Percentiles rank a stretch among this genome's conserved stretches.
These are phyloP conservation scores for Penicillium arizonense DNA, from an alignment of 495 filamentous ascomycete species.

Conservation along the genomic window DNA sequence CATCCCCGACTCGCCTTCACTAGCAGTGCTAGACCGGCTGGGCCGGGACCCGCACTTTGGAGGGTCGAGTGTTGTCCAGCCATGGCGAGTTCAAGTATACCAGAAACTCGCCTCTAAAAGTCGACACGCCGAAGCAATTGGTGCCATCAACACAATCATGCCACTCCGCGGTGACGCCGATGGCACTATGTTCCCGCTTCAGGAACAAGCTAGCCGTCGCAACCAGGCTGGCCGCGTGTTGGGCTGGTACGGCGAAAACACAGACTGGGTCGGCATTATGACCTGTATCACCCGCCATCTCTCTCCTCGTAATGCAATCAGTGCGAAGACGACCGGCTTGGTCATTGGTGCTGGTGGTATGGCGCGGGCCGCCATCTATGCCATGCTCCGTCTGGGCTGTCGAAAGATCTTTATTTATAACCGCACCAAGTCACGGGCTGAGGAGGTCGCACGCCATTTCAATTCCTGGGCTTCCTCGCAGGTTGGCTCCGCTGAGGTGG, in stretches of 20 bases:
- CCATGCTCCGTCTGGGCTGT: conserved; percentile 74
- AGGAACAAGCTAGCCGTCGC: conserved; percentile 58
- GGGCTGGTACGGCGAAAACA: conserved; percentile 81
- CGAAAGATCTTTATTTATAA: conserved; percentile 79
- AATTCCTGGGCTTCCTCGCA: conserved; percentile 55
- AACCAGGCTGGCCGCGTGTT: conserved; percentile 63
- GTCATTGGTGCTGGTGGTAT: conserved; percentile 82
- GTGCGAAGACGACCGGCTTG: conserved; percentile 64
- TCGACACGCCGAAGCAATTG: conserved; percentile 75
- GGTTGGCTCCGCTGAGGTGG: conserved; percentile 47
- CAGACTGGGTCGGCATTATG: conserved; percentile 77
- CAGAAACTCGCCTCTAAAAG: conserved; percentile 66
- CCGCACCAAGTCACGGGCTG: conserved; percentile 59
- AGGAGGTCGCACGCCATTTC: conserved; percentile 70
- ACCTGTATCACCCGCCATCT: conserved; percentile 70
- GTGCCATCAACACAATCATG: conserved; percentile 79
- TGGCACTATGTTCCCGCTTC: conserved; percentile 63
- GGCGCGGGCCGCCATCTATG: conserved; percentile 77
- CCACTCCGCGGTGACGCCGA: conserved; percentile 63
- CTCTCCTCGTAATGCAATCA: conserved; percentile 75
- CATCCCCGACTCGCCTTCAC: conserved; percentile 59
- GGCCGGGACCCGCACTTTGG: conserved; percentile 66
- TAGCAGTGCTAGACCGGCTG: conserved; percentile 63
- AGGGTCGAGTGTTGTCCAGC: conserved; percentile 69
- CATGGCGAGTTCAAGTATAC: conserved; percentile 74